Evolutionary conservation across 345 rosid genomes (phyloP), one percentile per base, ranked within the genome.

Genomic region (Euphorbia peplus): DNA sequence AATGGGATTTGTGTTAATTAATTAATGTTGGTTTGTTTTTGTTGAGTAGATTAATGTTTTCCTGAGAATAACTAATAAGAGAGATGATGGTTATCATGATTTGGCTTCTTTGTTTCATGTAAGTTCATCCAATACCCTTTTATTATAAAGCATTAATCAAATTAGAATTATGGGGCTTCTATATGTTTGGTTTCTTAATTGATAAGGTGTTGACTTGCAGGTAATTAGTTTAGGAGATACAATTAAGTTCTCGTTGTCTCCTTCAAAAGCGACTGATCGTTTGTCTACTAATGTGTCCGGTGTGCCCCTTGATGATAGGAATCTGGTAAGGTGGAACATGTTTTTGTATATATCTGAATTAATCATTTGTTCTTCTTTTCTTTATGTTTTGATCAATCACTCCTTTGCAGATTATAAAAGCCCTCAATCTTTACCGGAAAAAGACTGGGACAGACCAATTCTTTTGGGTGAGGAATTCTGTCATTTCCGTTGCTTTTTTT

Each of bases 21-120:
- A n/a, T n/a, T n/a, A n/a, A n/a, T n/a, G n/a, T n/a, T n/a, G n/a
- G 24, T 50, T 4, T 19, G 50, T 29, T 66, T 57, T 16, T 55
- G 65, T 75, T 46, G 21, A 70, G 64, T 76, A 95, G 96, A 84
- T 91, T 69, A 95, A 95, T 81, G 95, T 90, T 68, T 95, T 95
- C 84, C 83, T 95, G 85, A 84, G 96, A 79, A 88, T 95, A 52
- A 95, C 97, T 0, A 69, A 81, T 47, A 91, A 87, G 72, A 74
- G 97, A 53, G 95, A 86, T 75, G 99, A 95, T 74, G 99, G 96
- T 65, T 95, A 76, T 78, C 99, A 95, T 81, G 97, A 88, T 74
- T 83, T 95, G 76, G 97, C 99, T 4, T 95, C 97, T 72, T 88
- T 91, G 47, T 91, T 93, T 82, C 98, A 93, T 79, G 97, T 91